These are phyloP conservation scores for Ascosphaera apis DNA, from an alignment of 2,329 filamentous ascomycete genomes.

Conservation along the genomic window DNA sequence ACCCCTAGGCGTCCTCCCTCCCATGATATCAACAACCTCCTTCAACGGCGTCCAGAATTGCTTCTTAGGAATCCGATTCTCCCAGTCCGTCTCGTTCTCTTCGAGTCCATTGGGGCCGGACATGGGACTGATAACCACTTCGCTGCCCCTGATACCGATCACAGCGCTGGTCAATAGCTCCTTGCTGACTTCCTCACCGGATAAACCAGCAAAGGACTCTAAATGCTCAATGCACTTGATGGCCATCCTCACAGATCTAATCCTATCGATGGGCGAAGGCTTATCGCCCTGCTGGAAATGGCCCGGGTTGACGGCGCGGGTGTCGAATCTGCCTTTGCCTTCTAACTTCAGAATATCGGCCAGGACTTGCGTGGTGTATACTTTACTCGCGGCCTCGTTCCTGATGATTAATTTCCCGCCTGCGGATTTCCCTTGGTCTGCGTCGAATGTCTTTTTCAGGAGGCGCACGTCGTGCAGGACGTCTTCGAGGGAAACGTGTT, in stretches of 20 bases:
- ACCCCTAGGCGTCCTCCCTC: constrained; percentile 34
- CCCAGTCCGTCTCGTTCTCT: constrained; percentile 76
- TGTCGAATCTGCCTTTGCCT: constrained; percentile 76
- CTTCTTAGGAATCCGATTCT: constrained; percentile 57
- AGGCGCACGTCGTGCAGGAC: constrained; percentile 76
- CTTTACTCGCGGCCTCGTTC: constrained; percentile 78
- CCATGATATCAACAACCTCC: constrained; percentile 62
- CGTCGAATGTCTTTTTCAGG: constrained; percentile 60
- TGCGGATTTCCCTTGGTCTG: constrained; percentile 68
- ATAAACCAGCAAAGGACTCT: constrained; percentile 48
- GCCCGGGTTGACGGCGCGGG: constrained; percentile 71
- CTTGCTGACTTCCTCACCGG: constrained; percentile 42
- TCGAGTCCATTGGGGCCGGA: constrained; percentile 41
- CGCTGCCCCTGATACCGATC: constrained; percentile 79
- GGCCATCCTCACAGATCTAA: constrained; percentile 70
- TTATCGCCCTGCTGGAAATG: constrained; percentile 89
- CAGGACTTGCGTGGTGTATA: constrained; percentile 81
- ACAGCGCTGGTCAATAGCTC: constrained; percentile 56
- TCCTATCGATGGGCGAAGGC: constrained; percentile 87
- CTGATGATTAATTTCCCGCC: constrained; percentile 84
- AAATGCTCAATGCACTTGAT: constrained; percentile 89
- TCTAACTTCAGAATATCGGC: constrained; percentile 92
- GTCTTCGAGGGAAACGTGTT: constrained; percentile 87
- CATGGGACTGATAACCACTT: constrained; percentile 68
- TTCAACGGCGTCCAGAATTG: constrained; percentile 73